Base-by-base conservation (phyloP, 768 basidiomycete genomes). In the Tricholomella constricta region DNA sequence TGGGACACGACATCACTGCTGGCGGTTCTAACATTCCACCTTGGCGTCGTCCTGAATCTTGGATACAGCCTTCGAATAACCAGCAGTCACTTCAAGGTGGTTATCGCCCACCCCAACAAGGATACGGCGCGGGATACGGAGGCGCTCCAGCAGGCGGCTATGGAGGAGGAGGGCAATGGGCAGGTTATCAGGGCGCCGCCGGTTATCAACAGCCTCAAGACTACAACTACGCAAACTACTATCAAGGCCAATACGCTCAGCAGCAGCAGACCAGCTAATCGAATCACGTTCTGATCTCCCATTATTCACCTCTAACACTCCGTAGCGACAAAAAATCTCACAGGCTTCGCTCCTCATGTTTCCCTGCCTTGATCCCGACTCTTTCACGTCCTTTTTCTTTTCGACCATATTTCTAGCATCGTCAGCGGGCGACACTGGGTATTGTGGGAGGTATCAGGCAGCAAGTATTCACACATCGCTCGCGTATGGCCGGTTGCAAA, bases 1-100 rank as follows among this genome's bases (percentile, higher is more conserved):
- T 72, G 63, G 77, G 79, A 26, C 87, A 88, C 72, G 82, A 86
- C 58, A 86, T 85, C 56, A 82, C 85, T 25, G 81, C 82, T 63
- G 86, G 85, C 59, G 89, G 90, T 51, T 84, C 88, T 44, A 91
- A 87, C 63, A 81, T 93, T 52, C 91, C 92, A 65, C 91, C 91
- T 25, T 94, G 91, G 91, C 89, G 91, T 64, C 88, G 90, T 56
- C 92, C 91, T 4, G 91, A 94, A 71, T 83, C 85, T 48, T 94
- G 91, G 91, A 83, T 86, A 59, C 82, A 85, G 53, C 75, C 77
- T 35, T 62, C 72, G 58, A 79, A 76, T 43, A 66, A 65, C 53
- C 78, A 77, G 44, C 79, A 79, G 52, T 78, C 82, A 60, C 76
- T 80, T 58, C 56, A 70, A 52, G 59, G 59, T 26, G 85, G 84